phyloP scores from a whole-genome alignment of 1,284 basidiomycete species.

The Singerocomus inundabilis region DNA sequence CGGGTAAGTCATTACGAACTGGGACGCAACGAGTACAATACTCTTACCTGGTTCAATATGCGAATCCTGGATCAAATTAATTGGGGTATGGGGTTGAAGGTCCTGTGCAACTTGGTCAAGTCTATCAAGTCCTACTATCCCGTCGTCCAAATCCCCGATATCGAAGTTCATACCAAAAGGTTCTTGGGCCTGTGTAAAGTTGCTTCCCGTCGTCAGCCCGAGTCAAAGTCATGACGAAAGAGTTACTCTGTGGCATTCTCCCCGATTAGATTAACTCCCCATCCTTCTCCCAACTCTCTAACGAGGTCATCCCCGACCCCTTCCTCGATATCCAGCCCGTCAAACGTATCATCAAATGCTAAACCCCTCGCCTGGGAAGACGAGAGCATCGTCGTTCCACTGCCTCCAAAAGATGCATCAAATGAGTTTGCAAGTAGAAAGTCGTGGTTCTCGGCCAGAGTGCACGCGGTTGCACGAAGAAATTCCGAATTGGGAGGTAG shows the following conservation, averaged over 20 bases:
- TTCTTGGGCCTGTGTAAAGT: constrained; percentile 12
- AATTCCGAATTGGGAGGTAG: constrained; percentile 37
- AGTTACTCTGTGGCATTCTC: constrained; percentile 18
- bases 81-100: neutral
- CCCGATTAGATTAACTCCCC: constrained; percentile 44
- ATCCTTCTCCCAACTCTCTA: constrained; percentile 67
- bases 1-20: neutral
- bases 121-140: constrained; percentile 2
- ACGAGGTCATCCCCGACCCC: constrained; percentile 68
- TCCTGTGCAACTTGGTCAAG: neutral
- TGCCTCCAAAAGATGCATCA: constrained; percentile 53
- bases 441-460: constrained; percentile 66
- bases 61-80: constrained; percentile 1
- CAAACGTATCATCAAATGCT: constrained; percentile 53
- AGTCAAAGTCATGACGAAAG: neutral
- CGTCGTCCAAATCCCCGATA: constrained; percentile 12
- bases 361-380: constrained; percentile 59
- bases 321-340: constrained; percentile 56
- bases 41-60: constrained; percentile 11
- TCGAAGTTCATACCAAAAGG: constrained; percentile 16
- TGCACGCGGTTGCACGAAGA: constrained; percentile 54
- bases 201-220: constrained; percentile 20
- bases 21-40: neutral
- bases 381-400: constrained; percentile 39
- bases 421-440: constrained; percentile 64